Evolutionary conservation across 2,329 filamentous ascomycete species (phyloP), one percentile per base, ranked within the genome.

Genomic region (Sporothrix pallida): DNA sequence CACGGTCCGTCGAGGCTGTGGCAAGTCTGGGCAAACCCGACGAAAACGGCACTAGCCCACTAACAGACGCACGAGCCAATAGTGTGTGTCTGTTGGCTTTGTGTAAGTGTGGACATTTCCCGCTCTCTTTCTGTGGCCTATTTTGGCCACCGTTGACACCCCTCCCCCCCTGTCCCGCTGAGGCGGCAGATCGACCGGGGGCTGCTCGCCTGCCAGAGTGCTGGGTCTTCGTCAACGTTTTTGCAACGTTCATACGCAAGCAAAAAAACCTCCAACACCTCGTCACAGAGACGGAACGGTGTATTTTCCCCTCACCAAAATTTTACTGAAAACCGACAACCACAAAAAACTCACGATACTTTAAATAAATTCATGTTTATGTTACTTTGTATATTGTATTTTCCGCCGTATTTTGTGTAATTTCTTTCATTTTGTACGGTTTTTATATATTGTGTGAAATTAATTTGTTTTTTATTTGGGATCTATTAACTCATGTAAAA

Each of bases 181-280:
- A 26, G 42, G 37, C 75, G 75, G 75, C 75, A 76, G 75, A 76
- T 76, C 75, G 75, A 76, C 75, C 74, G 75, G 75, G 75, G 75
- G 65, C 70, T 50, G 63, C 50, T 73, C 63, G 72, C 71, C 72
- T 72, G 75, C 75, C 75, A 72, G 75, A 74, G 74, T 70, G 72
- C 72, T 73, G 72, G 72, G 72, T 73, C 63, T 56, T 23, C 7
- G 31, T 48, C 62, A 48, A 48, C 62, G 31, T 37, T 37, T 37
- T 67, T 67, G 62, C 62, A 48, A 67, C 65, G 48, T 69, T 54
- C 63, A 15, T 20, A 9, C 48, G 13, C 37, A 58, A 23, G 23
- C 23, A 58, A 7, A 31, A 31, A 23, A 31, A 26, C 23, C 23
- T 26, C 23, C 31, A 37, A 37, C 31, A 7, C 23, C 46, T 68